Conservation (phyloP, 208 protist genomes). For the Chromosphaera perkinsii region DNA sequence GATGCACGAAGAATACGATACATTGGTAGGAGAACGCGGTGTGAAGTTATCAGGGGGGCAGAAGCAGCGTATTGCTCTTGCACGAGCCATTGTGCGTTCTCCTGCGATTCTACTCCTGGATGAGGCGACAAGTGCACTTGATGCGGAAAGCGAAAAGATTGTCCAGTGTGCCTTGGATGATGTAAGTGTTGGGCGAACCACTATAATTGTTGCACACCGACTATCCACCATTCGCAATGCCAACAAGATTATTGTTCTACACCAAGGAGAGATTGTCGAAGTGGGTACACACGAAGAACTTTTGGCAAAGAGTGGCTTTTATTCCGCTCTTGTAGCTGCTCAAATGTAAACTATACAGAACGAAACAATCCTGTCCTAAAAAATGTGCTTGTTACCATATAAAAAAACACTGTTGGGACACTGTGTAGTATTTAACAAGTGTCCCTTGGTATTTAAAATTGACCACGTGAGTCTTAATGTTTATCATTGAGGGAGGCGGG, state of each 20-base stretch:
- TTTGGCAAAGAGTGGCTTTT: background rate
- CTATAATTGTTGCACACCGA: slow-evolving; percentile 45
- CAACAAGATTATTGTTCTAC: slow-evolving; percentile 36
- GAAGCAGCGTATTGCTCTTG: slow-evolving; percentile 40
- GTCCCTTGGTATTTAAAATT: too few relatives aligned
- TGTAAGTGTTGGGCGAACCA: slow-evolving; percentile 15
- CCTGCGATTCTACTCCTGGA: slow-evolving; percentile 40
- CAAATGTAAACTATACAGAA: too few relatives aligned
- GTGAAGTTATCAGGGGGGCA: slow-evolving; percentile 54
- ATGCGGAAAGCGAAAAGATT: slow-evolving; percentile 29
- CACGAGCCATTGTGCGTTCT: slow-evolving; percentile 27
- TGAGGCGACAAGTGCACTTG: slow-evolving; percentile 44
- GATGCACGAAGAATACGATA: slow-evolving; percentile 46
- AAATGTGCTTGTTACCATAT: too few relatives aligned
- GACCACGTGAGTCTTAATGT: too few relatives aligned
- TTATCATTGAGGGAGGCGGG: too few relatives aligned
- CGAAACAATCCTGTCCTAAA: too few relatives aligned
- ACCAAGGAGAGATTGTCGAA: slow-evolving; percentile 15
- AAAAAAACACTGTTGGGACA: too few relatives aligned
- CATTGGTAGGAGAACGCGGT: slow-evolving; percentile 44
- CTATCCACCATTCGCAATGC: slow-evolving; percentile 41
- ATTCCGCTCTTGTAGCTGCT: background rate
- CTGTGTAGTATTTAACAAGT: too few relatives aligned
- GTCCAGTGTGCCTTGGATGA: slow-evolving; percentile 35
- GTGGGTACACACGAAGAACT: slow-evolving; percentile 5